A percentile compares a stretch with the other conserved stretches of the same genome.
Evolutionary conservation across 176 grass and related monocot species (phyloP).

Genomic region (Metroxylon sagu): DNA sequence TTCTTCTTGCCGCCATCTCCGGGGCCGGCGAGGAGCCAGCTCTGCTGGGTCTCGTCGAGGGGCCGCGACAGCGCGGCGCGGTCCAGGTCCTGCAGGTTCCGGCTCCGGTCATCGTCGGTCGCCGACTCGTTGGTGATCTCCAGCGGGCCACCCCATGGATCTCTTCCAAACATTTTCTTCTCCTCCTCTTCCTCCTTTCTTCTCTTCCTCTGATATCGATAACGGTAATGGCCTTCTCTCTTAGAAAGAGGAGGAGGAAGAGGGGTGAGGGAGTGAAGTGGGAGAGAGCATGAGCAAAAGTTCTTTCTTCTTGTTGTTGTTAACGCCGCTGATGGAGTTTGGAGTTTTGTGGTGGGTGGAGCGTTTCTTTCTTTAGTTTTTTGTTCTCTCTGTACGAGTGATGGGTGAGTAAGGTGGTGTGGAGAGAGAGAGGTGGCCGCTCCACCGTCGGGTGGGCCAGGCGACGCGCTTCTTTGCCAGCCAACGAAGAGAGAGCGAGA

Average conservation of each 20-base stretch:
- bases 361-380: slow-evolving; percentile 32
- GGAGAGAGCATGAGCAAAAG: not conserved
- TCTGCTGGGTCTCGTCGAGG: slow-evolving; percentile 22
- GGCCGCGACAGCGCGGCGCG: slow-evolving; percentile 17
- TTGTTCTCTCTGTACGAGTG: slow-evolving; percentile 1
- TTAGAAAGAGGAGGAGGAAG: not conserved
- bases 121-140: slow-evolving; percentile 15
- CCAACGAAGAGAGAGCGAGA: slow-evolving; percentile 19
- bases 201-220: not conserved
- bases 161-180: slow-evolving; percentile 77
- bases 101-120: slow-evolving; percentile 18
- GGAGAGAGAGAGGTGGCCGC: slow-evolving; percentile 32
- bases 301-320: not conserved
- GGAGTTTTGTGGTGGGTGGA: slow-evolving; percentile 55
- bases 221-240: not conserved
- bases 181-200: not conserved
- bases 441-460: slow-evolving; percentile 19
- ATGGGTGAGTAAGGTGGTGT: not conserved
- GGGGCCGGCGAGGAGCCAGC: slow-evolving; percentile 13
- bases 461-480: slow-evolving; percentile 5
- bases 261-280: slow-evolving; percentile 8
- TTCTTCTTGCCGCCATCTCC: not conserved
- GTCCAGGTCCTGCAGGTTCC: slow-evolving; percentile 18
- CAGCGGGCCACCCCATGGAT: slow-evolving; percentile 85
- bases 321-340: slow-evolving; percentile 27